Evolutionary conservation across 2,329 filamentous ascomycete genomes (phyloP).

Genomic region (Epichloe gansuensis): DNA sequence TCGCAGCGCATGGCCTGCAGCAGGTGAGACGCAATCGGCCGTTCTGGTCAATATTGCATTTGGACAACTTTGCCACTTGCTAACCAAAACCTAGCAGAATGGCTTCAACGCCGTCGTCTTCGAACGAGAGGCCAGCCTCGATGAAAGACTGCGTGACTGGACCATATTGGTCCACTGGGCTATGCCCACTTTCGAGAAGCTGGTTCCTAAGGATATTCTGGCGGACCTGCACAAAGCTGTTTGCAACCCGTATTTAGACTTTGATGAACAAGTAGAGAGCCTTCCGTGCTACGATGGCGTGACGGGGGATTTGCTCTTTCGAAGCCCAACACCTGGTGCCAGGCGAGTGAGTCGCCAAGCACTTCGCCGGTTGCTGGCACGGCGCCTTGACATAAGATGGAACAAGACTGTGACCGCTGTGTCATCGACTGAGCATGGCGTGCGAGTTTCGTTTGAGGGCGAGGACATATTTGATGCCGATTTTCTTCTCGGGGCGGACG

Average conservation of each 20-base stretch:
- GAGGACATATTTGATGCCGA: conserved; percentile 10
- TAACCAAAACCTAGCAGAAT: conserved; percentile 11
- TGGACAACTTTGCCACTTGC: not conserved
- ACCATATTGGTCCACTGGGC: conserved; percentile 29
- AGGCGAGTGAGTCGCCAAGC: conserved; percentile 22
- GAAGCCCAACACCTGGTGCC: conserved; percentile 18
- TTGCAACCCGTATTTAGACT: conserved; percentile 23
- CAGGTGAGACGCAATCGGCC: conserved; percentile 14
- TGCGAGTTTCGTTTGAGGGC: conserved; percentile 14
- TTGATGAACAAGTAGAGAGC: conserved; percentile 17
- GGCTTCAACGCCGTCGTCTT: conserved; percentile 21
- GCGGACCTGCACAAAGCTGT: conserved; percentile 17
- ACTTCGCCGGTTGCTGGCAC: conserved; percentile 19
- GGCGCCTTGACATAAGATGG: conserved; percentile 21
- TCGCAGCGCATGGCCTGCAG: conserved; percentile 24
- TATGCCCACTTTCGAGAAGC: conserved; percentile 19
- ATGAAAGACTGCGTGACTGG: conserved; percentile 23
- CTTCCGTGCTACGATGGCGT: conserved; percentile 21
- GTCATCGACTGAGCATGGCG: conserved; percentile 1
- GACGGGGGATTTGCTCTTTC: conserved; percentile 25
- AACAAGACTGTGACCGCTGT: conserved; percentile 11
- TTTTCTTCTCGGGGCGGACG: conserved; percentile 20
- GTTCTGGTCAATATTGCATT: not conserved
- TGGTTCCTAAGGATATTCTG: conserved; percentile 21
- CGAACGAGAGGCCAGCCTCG: conserved; percentile 18